Conservation (phyloP, 345 rosid species). For the Euphorbia peplus region DNA sequence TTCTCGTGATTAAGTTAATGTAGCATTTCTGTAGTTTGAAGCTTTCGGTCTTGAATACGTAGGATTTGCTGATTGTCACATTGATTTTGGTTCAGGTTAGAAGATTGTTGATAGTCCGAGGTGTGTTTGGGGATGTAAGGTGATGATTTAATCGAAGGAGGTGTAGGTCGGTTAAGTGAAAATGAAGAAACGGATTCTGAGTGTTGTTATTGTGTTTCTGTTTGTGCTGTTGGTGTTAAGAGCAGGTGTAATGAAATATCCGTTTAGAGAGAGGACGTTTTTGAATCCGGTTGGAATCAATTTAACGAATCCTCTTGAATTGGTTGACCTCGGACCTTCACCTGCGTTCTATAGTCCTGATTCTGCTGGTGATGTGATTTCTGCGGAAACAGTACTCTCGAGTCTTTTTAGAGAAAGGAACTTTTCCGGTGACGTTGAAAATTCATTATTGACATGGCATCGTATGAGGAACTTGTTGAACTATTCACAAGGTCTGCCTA, state of each 20-base stretch:
- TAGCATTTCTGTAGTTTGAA: not conserved
- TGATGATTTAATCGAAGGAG: not conserved
- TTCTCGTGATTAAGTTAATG: not conserved
- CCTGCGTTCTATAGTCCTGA: conserved; percentile 51
- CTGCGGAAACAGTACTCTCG: conserved; percentile 44
- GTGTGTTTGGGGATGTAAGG: not conserved
- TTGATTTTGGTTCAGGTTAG: not conserved
- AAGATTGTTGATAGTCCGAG: not conserved
- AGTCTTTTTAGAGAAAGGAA: conserved; percentile 57
- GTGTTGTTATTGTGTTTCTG: conserved; percentile 58
- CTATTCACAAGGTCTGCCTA: conserved; percentile 58
- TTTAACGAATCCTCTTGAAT: conserved; percentile 67
- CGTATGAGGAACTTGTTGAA: conserved; percentile 51
- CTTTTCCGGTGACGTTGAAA: conserved; percentile 53
- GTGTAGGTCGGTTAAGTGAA: not conserved
- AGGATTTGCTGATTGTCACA: not conserved
- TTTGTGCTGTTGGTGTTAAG: conserved; percentile 66
- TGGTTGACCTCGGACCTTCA: conserved; percentile 50
- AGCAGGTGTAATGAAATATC: conserved; percentile 53
- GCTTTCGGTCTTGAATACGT: not conserved
- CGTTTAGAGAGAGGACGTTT: conserved; percentile 47
- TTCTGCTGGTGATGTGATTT: conserved; percentile 53
- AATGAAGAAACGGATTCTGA: conserved; percentile 84
- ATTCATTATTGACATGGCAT: conserved; percentile 71
- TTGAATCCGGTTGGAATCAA: conserved; percentile 42